Conservation (phyloP, 1,284 basidiomycete species). For the Trametes polyzona region DNA sequence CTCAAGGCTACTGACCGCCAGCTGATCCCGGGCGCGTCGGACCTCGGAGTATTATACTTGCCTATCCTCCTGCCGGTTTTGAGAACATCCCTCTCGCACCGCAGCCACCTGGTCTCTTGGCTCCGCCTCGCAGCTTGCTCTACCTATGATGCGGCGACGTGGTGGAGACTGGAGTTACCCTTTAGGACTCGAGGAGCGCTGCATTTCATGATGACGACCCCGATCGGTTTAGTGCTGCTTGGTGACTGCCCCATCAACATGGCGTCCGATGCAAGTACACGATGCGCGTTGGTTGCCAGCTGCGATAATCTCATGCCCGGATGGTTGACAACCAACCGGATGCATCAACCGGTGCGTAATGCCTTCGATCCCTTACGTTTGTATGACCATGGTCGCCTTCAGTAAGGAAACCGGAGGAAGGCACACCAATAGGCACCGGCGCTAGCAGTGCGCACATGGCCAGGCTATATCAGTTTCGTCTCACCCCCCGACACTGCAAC, state of each 20-base stretch:
- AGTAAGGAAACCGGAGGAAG: constrained; percentile 9
- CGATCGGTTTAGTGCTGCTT: constrained; percentile 15
- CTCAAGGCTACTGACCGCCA: too few species aligned
- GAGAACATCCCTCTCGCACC: too few species aligned
- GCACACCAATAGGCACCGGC: constrained; percentile 17
- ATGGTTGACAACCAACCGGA: constrained; percentile 1
- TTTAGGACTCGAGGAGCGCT: too few species aligned
- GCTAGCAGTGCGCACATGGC: constrained; percentile 14
- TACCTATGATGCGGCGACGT: too few species aligned
- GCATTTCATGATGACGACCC: too few species aligned
- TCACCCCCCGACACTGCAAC: constrained; percentile 16
- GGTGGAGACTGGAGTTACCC: too few species aligned
- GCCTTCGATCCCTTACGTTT: constrained; percentile 21
- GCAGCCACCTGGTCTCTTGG: too few species aligned
- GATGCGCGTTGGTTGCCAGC: constrained; percentile 9
- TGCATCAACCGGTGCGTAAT: constrained; percentile 6
- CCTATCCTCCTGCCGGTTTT: too few species aligned
- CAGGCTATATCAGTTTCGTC: constrained; percentile 14
- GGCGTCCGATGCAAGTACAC: constrained; percentile 9
- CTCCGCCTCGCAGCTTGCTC: too few species aligned
- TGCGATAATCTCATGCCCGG: too few species aligned
- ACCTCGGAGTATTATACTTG: too few species aligned
- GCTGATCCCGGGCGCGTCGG: too few species aligned
- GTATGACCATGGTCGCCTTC: constrained; percentile 20
- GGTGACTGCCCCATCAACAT: neutral